A percentile compares a stretch with the other conserved stretches of the same genome.
Evolutionary conservation across 2,329 filamentous ascomycete species (phyloP).

Genomic region (Blastomyces silverae): DNA sequence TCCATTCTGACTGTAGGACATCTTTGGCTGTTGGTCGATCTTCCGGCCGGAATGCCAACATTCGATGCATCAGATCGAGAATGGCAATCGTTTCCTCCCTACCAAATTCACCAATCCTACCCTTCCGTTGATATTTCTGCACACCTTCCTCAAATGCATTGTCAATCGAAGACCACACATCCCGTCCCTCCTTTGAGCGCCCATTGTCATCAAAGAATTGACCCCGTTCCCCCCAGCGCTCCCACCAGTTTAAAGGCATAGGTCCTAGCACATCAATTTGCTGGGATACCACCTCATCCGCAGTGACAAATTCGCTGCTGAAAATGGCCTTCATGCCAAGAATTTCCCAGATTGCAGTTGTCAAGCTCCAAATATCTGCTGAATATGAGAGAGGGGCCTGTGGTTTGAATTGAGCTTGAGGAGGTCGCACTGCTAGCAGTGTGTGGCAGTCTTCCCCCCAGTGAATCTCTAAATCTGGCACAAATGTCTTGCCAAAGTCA

Average conservation of each 20-base stretch:
- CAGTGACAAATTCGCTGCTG: slow-evolving; percentile 15
- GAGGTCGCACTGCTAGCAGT: slow-evolving; percentile 19
- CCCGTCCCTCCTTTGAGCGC: slow-evolving; percentile 12
- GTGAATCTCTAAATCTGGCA: slow-evolving; percentile 10
- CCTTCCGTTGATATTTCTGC: slow-evolving; percentile 17
- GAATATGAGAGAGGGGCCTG: slow-evolving; percentile 21
- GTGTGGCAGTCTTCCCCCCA: slow-evolving; percentile 24
- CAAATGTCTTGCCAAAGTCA: slow-evolving; percentile 35
- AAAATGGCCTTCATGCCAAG: slow-evolving; percentile 24
- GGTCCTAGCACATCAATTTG: slow-evolving; percentile 20
- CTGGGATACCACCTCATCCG: slow-evolving; percentile 19
- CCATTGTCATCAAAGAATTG: slow-evolving; percentile 19
- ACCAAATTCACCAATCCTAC: slow-evolving; percentile 14
- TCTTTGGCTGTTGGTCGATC: slow-evolving; percentile 15
- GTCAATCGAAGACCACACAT: slow-evolving; percentile 19
- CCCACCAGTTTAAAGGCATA: slow-evolving; percentile 19
- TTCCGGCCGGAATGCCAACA: slow-evolving; percentile 14
- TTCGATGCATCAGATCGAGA: slow-evolving; percentile 13
- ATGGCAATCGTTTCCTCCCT: slow-evolving; percentile 12
- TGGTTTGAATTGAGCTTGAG: slow-evolving; percentile 24
- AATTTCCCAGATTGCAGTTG: slow-evolving; percentile 26
- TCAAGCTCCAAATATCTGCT: slow-evolving; percentile 27
- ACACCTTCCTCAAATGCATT: slow-evolving; percentile 20
- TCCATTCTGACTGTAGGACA: slow-evolving; percentile 15
- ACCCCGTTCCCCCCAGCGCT: slow-evolving; percentile 17